Base-by-base conservation (phyloP, 495 filamentous ascomycete genomes). In the Extremus antarcticus region DNA sequence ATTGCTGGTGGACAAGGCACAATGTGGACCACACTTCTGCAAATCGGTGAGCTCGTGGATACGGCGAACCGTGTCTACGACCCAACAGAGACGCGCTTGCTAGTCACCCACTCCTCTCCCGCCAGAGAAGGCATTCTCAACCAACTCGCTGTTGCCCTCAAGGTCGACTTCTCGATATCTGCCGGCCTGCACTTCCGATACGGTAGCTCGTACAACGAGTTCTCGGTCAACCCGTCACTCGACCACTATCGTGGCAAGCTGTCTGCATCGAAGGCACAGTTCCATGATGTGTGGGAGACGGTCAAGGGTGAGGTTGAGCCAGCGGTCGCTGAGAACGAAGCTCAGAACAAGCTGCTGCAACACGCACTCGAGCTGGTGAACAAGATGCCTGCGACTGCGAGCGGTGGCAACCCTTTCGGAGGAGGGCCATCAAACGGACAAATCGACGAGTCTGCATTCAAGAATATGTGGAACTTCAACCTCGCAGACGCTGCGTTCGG, bases 401-500 rank as follows among this genome's bases (percentile, higher is more conserved):
- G 90, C 51, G 94, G 94, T 56, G 91, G 91, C 1, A 96, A 95
- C 68, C 94, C 94, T 0, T 97, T 97, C 65, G 92, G 94, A 54
- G 92, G 92, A 9, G 78, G 82, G n/a, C 78, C 78, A 23, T 81
- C 80, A 21, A 83, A 83, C 57, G 91, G 92, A 19, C 88, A 94
- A 62, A 88, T 99, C 19, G 92, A 99, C 63, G 92, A 99, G 73
- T 95, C 90, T 59, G 92, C 92, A 0, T 99, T 99, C 76, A 99
- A 99, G 76, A 99, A 99, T 64, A 97, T 97, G 94, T 99, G 92
- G 92, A 99, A 99, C 72, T 99, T 99, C 74, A 99, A 99, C 68
- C 71, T 99, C 48, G 92, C 92, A 20, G 92, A 99, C 73, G 92
- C 92, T 35, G 94, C 92, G 13, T 99, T 95, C 67, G 92, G 92